Percentiles rank a stretch among this genome's conserved stretches.
Evolutionary conservation across 1,284 basidiomycete species (phyloP).

Genomic region (Inonotus obliquus): DNA sequence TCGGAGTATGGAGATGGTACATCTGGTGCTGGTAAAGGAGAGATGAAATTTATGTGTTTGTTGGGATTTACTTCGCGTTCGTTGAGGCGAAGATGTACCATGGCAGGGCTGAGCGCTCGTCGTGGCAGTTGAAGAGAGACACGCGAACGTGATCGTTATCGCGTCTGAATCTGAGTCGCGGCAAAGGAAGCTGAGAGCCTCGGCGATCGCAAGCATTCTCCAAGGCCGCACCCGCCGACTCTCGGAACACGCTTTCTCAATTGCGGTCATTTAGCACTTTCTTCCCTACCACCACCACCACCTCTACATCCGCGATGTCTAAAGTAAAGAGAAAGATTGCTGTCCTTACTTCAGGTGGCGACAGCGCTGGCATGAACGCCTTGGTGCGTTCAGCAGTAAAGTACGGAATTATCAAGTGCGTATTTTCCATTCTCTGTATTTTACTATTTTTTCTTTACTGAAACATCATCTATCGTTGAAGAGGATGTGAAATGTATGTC

Average conservation of each 20-base stretch:
- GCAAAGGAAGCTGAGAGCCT: background rate
- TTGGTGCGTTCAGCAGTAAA: constrained; percentile 90
- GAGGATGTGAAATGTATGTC: constrained; percentile 90
- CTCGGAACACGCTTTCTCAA: background rate
- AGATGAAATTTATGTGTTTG: constrained; percentile 70
- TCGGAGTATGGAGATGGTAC: constrained; percentile 31
- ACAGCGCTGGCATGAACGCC: constrained; percentile 97
- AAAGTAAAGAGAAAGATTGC: constrained; percentile 68
- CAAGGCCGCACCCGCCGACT: background rate
- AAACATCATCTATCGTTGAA: constrained; percentile 28
- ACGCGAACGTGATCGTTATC: constrained; percentile 1
- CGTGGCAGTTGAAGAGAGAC: background rate
- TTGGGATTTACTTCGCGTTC: constrained; percentile 69
- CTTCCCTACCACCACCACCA: constrained; percentile 3
- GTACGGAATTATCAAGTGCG: constrained; percentile 82
- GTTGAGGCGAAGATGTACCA: constrained; percentile 72
- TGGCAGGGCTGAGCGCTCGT: constrained; percentile 25
- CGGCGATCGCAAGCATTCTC: background rate
- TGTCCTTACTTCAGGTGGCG: constrained; percentile 93
- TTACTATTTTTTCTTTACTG: background rate
- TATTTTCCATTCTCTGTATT: constrained; percentile 11
- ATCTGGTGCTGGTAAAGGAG: constrained; percentile 44
- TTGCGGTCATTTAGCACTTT: background rate
- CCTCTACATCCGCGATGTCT: background rate
- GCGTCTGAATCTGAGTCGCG: no score